Evolutionary conservation across 2,329 filamentous ascomycete species (phyloP).

Genomic region (Shiraia sp.): DNA sequence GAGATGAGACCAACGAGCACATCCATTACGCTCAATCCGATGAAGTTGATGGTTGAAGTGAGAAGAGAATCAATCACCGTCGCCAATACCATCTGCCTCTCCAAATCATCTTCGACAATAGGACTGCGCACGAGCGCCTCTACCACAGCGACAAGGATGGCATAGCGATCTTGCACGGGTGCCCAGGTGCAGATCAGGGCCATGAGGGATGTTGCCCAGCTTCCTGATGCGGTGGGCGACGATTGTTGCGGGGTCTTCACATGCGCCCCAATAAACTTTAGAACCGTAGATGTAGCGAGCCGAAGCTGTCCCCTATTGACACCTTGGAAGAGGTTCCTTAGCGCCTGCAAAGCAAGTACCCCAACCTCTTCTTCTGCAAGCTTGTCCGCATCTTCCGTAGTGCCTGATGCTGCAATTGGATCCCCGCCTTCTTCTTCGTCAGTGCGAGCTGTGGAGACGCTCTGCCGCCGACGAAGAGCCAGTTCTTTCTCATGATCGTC

Average conservation of each 20-base stretch:
- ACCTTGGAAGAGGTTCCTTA: conserved; percentile 82
- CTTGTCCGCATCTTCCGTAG: conserved; percentile 84
- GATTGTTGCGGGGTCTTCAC: conserved; percentile 30
- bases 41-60: conserved; percentile 87
- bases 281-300: conserved; percentile 70
- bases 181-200: conserved; percentile 82
- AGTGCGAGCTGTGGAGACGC: conserved; percentile 76
- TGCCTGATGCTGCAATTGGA: conserved; percentile 71
- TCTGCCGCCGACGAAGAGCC: conserved; percentile 69
- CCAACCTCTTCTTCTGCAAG: conserved; percentile 88
- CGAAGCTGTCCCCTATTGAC: conserved; percentile 84
- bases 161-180: conserved; percentile 91
- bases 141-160: conserved; percentile 81
- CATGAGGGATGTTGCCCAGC: conserved; percentile 84
- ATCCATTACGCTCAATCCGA: conserved; percentile 95
- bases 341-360: conserved; percentile 79
- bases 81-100: conserved; percentile 74
- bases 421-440: conserved; percentile 70
- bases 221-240: conserved; percentile 56
- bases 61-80: conserved; percentile 81
- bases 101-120: conserved; percentile 70
- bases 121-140: conserved; percentile 73
- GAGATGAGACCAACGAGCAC: conserved; percentile 83
- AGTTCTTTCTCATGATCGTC: conserved; percentile 71
- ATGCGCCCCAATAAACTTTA: conserved; percentile 68